A percentile compares a stretch with the other conserved stretches of the same genome.
These are phyloP conservation scores for Epicoccum sorghinum DNA, from an alignment of 2,329 filamentous ascomycete species.

Conservation along the genomic window DNA sequence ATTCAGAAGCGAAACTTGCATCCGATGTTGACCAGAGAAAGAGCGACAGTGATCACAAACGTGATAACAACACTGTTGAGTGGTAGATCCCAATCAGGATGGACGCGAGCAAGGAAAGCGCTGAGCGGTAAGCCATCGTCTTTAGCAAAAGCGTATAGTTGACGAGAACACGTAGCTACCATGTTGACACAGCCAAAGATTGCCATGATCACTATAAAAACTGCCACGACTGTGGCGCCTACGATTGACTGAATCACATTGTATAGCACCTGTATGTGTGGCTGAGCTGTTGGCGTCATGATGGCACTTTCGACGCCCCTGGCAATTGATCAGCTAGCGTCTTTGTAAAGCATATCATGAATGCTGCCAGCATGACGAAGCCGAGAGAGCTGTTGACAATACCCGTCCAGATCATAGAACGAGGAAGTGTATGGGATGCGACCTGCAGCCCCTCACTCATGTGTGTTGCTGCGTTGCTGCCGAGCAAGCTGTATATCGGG, in stretches of 20 bases:
- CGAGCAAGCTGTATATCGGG: neutral
- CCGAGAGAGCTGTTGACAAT: neutral
- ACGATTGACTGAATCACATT: slow-evolving; percentile 17
- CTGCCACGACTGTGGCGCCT: slow-evolving; percentile 34
- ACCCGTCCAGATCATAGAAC: neutral
- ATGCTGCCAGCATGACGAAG: neutral
- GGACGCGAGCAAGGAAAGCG: slow-evolving; percentile 21
- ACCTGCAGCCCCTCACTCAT: neutral
- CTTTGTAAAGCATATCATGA: neutral
- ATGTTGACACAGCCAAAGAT: slow-evolving; percentile 14
- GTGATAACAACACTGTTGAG: slow-evolving; percentile 44
- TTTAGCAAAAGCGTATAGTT: slow-evolving; percentile 32
- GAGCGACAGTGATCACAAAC: slow-evolving; percentile 22
- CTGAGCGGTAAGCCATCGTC: slow-evolving; percentile 28
- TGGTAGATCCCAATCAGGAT: slow-evolving; percentile 33
- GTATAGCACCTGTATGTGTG: slow-evolving; percentile 14
- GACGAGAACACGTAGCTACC: slow-evolving; percentile 30
- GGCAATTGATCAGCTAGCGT: neutral
- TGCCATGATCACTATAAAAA: too few relatives aligned
- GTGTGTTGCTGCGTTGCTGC: neutral
- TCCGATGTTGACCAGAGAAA: slow-evolving; percentile 52
- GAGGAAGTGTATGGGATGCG: neutral
- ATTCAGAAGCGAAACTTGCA: slow-evolving; percentile 10
- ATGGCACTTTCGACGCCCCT: slow-evolving; percentile 18
- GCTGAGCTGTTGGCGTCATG: slow-evolving; percentile 6